Evolutionary conservation across 208 protist species (phyloP).

Genomic region (Leishmania guyanensis): DNA sequence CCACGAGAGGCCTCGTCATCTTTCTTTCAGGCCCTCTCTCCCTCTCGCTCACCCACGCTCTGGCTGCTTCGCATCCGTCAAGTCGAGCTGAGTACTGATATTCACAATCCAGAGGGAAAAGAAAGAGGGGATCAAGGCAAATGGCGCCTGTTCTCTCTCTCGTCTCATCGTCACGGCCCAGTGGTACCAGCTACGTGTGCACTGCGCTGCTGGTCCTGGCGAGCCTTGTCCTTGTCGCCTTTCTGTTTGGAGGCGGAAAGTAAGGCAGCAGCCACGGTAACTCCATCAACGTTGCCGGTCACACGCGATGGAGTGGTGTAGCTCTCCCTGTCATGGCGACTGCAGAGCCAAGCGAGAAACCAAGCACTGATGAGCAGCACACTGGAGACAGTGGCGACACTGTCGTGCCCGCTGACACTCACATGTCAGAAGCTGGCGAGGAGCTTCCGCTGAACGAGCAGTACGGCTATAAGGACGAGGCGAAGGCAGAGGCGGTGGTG

Average conservation of each 20-base stretch:
- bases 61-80: neutral
- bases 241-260: constrained; percentile 9
- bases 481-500: constrained; percentile 2
- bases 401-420: neutral
- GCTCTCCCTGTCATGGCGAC: neutral
- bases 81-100: neutral
- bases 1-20: neutral
- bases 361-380: neutral
- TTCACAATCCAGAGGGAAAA: neutral
- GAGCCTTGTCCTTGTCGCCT: neutral
- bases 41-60: neutral
- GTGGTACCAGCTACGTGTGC: neutral
- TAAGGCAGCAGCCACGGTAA: neutral
- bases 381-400: neutral
- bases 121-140: neutral
- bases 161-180: neutral
- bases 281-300: neutral
- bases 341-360: neutral
- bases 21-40: neutral
- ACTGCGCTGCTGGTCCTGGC: neutral
- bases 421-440: neutral
- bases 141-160: neutral
- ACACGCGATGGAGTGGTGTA: neutral
- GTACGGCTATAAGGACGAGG: constrained; percentile 9
- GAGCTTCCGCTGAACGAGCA: neutral